Conservation (phyloP, 1,284 basidiomycete genomes). For the Blastosporella zonata region DNA sequence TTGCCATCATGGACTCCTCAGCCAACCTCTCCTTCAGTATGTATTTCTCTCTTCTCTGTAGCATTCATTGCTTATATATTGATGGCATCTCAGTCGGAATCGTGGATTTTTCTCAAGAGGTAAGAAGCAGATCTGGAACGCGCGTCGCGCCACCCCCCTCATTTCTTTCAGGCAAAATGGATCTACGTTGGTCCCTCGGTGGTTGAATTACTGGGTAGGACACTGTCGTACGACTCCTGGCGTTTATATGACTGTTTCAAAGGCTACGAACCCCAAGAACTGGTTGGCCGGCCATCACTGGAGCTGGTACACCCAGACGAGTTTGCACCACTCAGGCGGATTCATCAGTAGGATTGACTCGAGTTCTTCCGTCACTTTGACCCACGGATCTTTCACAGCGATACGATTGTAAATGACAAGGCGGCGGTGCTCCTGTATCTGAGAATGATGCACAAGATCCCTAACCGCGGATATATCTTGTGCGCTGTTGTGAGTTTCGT, state of each 20-base stretch:
- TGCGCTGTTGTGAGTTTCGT: slow-evolving; percentile 60
- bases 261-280: slow-evolving; percentile 72
- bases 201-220: slow-evolving; percentile 63
- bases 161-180: slow-evolving; percentile 55
- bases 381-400: slow-evolving; percentile 38
- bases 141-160: slow-evolving; percentile 10
- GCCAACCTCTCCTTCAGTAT: slow-evolving; percentile 70
- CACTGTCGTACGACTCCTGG: background rate
- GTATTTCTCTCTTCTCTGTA: slow-evolving; percentile 26
- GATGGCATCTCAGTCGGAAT: slow-evolving; percentile 52
- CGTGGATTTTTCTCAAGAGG: slow-evolving; percentile 71
- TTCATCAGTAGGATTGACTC: slow-evolving; percentile 58
- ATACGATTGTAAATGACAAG: slow-evolving; percentile 71
- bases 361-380: slow-evolving; percentile 1
- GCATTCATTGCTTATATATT: slow-evolving; percentile 9
- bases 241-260: background rate
- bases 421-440: slow-evolving; percentile 73
- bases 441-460: slow-evolving; percentile 71
- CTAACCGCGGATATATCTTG: slow-evolving; percentile 65
- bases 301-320: slow-evolving; percentile 77
- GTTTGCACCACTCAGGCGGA: slow-evolving; percentile 52
- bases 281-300: slow-evolving; percentile 61
- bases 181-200: slow-evolving; percentile 69
- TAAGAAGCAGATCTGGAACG: slow-evolving; percentile 23
- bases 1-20: slow-evolving; percentile 31